A percentile compares a stretch with the other conserved stretches of the same genome.
Evolutionary conservation across 306 rosid genomes (phyloP).

Genomic region (Cicer yamashitae): DNA sequence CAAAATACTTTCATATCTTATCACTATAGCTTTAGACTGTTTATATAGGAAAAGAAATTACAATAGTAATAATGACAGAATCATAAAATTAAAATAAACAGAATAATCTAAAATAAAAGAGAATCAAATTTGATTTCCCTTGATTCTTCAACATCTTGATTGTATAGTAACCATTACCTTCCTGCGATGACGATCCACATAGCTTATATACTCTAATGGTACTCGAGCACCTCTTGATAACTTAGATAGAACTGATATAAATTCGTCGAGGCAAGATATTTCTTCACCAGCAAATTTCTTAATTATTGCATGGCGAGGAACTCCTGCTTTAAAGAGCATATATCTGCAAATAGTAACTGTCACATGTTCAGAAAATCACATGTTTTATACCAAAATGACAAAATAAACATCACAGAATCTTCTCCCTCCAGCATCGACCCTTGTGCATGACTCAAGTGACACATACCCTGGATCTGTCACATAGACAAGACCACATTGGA

Average conservation of each 20-base stretch:
- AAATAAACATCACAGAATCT: slow-evolving; percentile 23
- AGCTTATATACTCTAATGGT: slow-evolving; percentile 84
- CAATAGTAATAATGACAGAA: too few species aligned
- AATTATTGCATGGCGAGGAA: slow-evolving; percentile 95
- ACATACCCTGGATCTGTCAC: slow-evolving; percentile 96
- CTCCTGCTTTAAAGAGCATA: slow-evolving; percentile 91
- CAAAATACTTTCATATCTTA: too few species aligned
- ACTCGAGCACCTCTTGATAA: slow-evolving; percentile 86
- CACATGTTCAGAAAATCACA: slow-evolving; percentile 38
- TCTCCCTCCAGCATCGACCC: slow-evolving; percentile 29
- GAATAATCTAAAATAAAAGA: too few species aligned
- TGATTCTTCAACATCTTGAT: neutral
- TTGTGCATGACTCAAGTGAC: slow-evolving; percentile 19
- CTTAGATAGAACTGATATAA: slow-evolving; percentile 74
- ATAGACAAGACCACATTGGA: slow-evolving; percentile 92
- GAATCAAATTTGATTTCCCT: too few species aligned
- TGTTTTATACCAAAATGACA: slow-evolving; percentile 24
- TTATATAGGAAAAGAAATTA: too few species aligned
- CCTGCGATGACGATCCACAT: slow-evolving; percentile 85
- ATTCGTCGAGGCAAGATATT: slow-evolving; percentile 73
- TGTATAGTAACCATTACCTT: slow-evolving; percentile 64
- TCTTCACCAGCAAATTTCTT: slow-evolving; percentile 94
- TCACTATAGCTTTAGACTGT: too few species aligned
- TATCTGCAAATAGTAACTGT: slow-evolving; percentile 62
- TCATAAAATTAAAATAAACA: too few species aligned